Evolutionary conservation across 2,329 filamentous ascomycete genomes (phyloP).

Genomic region (Neoascochyta sp.): DNA sequence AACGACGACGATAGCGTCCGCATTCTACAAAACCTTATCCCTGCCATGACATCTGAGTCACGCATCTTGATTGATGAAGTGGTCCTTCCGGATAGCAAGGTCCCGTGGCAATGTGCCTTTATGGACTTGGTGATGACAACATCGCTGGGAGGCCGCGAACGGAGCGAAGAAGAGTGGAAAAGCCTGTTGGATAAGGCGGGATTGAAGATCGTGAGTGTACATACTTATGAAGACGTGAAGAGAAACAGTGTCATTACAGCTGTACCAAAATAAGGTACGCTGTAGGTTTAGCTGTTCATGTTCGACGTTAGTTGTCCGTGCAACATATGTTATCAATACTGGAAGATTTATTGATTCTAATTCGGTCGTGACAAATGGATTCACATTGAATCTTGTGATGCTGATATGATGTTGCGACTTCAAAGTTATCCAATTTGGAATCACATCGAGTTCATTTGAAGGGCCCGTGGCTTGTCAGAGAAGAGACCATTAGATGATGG

Average conservation of each 20-base stretch:
- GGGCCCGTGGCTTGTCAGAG: too few species aligned
- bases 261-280: slow-evolving; percentile 13
- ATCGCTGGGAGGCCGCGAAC: slow-evolving; percentile 22
- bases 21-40: slow-evolving; percentile 24
- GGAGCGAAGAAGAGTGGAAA: slow-evolving; percentile 20
- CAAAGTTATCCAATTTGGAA: too few species aligned
- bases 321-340: too few species aligned
- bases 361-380: too few species aligned
- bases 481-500: too few species aligned
- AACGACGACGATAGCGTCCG: slow-evolving; percentile 22
- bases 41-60: slow-evolving; percentile 26
- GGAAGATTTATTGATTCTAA: too few species aligned
- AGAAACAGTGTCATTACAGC: slow-evolving; percentile 21
- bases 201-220: slow-evolving; percentile 22
- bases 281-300: too few species aligned
- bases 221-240: slow-evolving; percentile 24
- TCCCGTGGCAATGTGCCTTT: slow-evolving; percentile 28
- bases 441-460: too few species aligned
- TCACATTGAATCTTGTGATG: too few species aligned
- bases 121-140: slow-evolving; percentile 30
- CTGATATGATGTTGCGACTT: too few species aligned
- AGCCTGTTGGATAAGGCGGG: slow-evolving; percentile 20
- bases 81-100: slow-evolving; percentile 26
- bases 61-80: slow-evolving; percentile 33
- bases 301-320: too few species aligned